These are phyloP conservation scores for Agroathelia rolfsii DNA, from an alignment of 1,284 basidiomycete species.

Conservation along the genomic window DNA sequence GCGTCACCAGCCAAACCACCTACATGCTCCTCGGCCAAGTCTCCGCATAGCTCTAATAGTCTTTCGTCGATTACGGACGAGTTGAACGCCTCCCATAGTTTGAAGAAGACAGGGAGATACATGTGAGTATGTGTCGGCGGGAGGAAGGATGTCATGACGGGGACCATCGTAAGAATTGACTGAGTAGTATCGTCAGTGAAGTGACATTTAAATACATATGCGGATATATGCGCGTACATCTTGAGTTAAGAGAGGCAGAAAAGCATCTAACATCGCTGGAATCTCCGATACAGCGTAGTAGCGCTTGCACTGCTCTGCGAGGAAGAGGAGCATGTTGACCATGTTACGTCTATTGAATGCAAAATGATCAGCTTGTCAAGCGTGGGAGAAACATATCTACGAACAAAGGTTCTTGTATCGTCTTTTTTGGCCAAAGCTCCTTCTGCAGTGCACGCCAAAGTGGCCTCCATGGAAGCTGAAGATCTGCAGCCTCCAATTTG, in stretches of 20 bases:
- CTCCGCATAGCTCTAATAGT: conserved; percentile 73
- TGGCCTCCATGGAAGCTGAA: conserved; percentile 67
- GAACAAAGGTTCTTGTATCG: conserved; percentile 41
- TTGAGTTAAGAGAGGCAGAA: conserved; percentile 58
- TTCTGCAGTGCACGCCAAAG: conserved; percentile 64
- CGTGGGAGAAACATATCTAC: conserved; percentile 24
- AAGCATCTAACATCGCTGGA: conserved; percentile 61
- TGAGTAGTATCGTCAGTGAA: conserved; percentile 20
- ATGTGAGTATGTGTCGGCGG: conserved; percentile 58
- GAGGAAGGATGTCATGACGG: conserved; percentile 69
- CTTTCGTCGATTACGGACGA: conserved; percentile 76
- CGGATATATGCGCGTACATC: conserved; percentile 32
- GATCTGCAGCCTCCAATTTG: conserved; percentile 58
- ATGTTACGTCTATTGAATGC: conserved; percentile 42
- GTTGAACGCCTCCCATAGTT: conserved; percentile 81
- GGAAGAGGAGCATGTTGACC: conserved; percentile 58
- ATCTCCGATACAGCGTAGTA: conserved; percentile 65
- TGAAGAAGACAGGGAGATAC: conserved; percentile 70
- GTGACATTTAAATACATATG: conserved; percentile 3
- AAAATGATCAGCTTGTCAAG: conserved; percentile 11
- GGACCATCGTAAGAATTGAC: conserved; percentile 57
- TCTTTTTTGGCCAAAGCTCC: conserved; percentile 65
- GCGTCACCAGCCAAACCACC: conserved; percentile 44
- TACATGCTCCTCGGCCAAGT: conserved; percentile 71
- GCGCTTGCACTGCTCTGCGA: conserved; percentile 60